Percentiles rank a stretch among this genome's conserved stretches.
Evolutionary conservation across 805 yeast genomes (phyloP).

Genomic region (Candida suzukii): DNA sequence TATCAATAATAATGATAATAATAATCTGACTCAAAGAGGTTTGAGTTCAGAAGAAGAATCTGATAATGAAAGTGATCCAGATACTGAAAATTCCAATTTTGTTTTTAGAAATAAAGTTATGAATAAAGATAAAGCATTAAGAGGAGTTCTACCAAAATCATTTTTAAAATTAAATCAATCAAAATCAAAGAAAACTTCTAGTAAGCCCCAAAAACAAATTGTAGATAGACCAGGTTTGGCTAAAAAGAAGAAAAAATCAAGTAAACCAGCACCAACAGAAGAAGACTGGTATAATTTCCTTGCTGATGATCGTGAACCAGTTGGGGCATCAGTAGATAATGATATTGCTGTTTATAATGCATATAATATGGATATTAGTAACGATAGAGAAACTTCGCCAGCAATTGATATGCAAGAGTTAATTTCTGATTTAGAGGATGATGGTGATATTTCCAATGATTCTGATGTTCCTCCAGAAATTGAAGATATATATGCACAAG

Average conservation of each 20-base stretch:
- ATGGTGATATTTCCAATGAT: background rate
- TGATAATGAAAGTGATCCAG: constrained; percentile 2
- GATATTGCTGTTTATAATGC: background rate
- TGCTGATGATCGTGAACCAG: constrained; percentile 7
- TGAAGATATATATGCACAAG: background rate
- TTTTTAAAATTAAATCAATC: constrained; percentile 10
- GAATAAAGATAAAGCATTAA: constrained; percentile 14
- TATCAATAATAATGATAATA: too few relatives aligned
- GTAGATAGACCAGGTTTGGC: constrained; percentile 11
- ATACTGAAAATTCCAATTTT: constrained; percentile 3
- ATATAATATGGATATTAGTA: too few relatives aligned
- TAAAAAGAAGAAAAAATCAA: constrained; percentile 5
- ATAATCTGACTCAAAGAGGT: background rate
- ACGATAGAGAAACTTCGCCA: background rate
- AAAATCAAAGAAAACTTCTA: background rate
- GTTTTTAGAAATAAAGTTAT: constrained; percentile 13
- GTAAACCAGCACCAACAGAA: background rate
- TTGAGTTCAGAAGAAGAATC: background rate
- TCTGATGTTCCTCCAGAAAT: constrained; percentile 1
- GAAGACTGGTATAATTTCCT: constrained; percentile 6
- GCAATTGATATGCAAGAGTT: background rate
- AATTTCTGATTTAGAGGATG: background rate
- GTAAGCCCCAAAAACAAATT: background rate
- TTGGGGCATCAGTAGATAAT: background rate
- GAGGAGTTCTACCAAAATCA: constrained; percentile 22